Evolutionary conservation across 805 yeast genomes (phyloP), one percentile per base, ranked within the genome.

Genomic region (Wickerhamomyces sydowiorum): DNA sequence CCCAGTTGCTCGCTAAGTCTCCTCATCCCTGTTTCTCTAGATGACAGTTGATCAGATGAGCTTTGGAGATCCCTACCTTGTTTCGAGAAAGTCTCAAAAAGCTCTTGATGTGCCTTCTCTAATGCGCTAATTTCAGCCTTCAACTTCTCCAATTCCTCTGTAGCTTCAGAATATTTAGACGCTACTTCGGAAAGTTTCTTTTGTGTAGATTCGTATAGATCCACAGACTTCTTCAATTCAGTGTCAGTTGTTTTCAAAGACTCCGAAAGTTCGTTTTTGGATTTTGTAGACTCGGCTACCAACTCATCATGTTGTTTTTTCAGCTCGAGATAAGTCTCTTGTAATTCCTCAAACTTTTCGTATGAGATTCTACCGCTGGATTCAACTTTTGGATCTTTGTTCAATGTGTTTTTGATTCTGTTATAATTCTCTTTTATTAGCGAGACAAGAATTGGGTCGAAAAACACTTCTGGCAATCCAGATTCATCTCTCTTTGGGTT

Each of bases 401-500:
- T 80, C 28, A 91, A 63, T 0, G 96, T 82, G 36, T 80, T 73
- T 47, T 74, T 75, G 22, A 93, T 76, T 44, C 96, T 71, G 24
- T 70, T 61, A 47, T 73, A 78, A 52, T 87, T 84, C 2, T 84
- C 93, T 47, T 79, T 80, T 34, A 93, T 65, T 39, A 89, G 64
- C 4, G 65, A 66, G 3, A 86, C 79, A 57, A 87, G 87, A 3
- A 70, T 62, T 0, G 74, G 57, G 44, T 81, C 82, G 55, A 93
- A 83, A 53, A 75, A 88, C 1, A 91, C 84, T 44, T 79, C 77
- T 0, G 98, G 99, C 33, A 91, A 71, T 1, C 99, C 99, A 1
- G 95, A 80, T 2, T 79, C 82, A 57, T 88, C 96, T 47, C 75
- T 73, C 4, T 69, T 68, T 2, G 81, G 76, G 15, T 69, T 66